These are phyloP conservation scores for Bauhinia variegata DNA, from an alignment of 306 rosid species.

Conservation along the genomic window DNA sequence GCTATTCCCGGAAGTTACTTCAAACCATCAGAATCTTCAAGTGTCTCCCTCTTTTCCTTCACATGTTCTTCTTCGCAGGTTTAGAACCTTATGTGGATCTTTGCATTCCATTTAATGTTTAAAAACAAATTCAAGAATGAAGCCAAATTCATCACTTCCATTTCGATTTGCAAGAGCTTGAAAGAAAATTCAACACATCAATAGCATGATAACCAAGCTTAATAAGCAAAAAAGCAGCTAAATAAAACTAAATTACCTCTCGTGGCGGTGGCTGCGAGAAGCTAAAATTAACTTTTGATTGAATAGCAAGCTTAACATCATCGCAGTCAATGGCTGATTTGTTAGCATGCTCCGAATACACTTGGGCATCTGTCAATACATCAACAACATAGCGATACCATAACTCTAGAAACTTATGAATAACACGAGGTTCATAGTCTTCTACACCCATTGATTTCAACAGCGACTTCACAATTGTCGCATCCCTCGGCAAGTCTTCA, in stretches of 20 bases:
- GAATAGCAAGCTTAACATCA: conserved; percentile 90
- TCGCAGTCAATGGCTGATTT: conserved; percentile 82
- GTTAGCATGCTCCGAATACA: conserved; percentile 87
- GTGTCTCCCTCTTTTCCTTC: not conserved
- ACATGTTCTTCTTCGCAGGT: not conserved
- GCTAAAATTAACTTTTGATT: conserved; percentile 85
- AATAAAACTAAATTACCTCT: conserved; percentile 60
- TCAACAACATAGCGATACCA: conserved; percentile 95
- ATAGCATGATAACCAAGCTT: not conserved
- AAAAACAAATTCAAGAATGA: not conserved
- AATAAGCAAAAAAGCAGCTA: not conserved
- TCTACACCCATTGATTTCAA: conserved; percentile 93
- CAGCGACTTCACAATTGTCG: conserved; percentile 72
- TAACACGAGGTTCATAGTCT: conserved; percentile 79
- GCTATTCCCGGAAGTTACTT: not conserved
- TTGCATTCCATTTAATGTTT: not conserved
- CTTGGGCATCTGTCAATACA: conserved; percentile 84
- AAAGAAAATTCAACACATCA: not conserved
- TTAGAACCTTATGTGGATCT: no score
- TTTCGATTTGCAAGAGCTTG: not conserved
- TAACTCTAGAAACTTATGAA: conserved; percentile 82
- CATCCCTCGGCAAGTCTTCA: conserved; percentile 90
- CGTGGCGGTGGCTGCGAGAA: conserved; percentile 97
- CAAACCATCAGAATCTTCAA: no score
- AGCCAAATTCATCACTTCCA: not conserved